These are phyloP conservation scores for Lepidium africanum DNA, from an alignment of 345 rosid genomes.

Conservation along the genomic window DNA sequence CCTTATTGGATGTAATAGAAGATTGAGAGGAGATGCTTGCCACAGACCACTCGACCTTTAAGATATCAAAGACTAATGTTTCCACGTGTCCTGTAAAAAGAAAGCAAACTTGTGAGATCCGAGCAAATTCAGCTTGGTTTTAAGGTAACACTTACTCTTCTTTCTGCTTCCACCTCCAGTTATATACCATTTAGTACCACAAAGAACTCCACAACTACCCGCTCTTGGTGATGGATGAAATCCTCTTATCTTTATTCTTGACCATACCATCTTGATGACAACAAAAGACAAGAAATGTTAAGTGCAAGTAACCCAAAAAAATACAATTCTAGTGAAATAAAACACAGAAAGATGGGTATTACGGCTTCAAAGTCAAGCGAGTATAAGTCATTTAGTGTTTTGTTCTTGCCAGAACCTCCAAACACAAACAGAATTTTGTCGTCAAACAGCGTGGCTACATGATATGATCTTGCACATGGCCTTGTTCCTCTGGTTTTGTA, in stretches of 20 bases:
- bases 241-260: conserved; percentile 83
- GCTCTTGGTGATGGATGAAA: conserved; percentile 95
- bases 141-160: conserved; percentile 51
- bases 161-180: conserved; percentile 97
- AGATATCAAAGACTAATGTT: conserved; percentile 70
- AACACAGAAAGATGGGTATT: conserved; percentile 3
- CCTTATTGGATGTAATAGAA: conserved; percentile 74
- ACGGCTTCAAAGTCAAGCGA: conserved; percentile 97
- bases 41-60: conserved; percentile 80
- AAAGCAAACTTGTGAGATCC: neutral
- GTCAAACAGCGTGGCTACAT: conserved; percentile 78
- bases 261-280: conserved; percentile 79
- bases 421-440: conserved; percentile 74
- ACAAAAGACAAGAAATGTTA: neutral
- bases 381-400: conserved; percentile 78
- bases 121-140: neutral
- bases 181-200: conserved; percentile 93
- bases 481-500: conserved; percentile 60
- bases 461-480: conserved; percentile 83
- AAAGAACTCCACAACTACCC: conserved; percentile 85
- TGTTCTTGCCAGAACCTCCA: conserved; percentile 85
- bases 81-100: conserved; percentile 69
- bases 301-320: neutral
- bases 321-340: neutral
- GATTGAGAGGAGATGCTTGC: conserved; percentile 63